These are phyloP conservation scores for Grammothele lineata DNA, from an alignment of 768 basidiomycete genomes.

Conservation along the genomic window DNA sequence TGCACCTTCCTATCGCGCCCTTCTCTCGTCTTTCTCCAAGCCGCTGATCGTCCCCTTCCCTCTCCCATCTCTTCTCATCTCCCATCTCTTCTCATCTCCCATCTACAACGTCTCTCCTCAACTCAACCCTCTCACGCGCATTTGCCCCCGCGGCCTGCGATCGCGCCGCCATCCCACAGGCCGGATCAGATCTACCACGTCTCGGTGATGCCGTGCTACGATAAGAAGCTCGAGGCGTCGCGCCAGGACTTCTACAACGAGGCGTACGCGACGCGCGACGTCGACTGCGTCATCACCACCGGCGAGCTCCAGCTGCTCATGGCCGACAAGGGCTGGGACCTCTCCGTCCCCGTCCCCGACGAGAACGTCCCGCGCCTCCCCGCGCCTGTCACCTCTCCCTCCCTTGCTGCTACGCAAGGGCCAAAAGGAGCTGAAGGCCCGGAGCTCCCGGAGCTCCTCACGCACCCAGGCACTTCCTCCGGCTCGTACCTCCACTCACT, in stretches of 20 bases:
- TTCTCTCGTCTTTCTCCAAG: too few relatives aligned
- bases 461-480: constrained; percentile 82
- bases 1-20: constrained; percentile 10
- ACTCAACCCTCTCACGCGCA: neutral
- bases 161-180: constrained; percentile 46
- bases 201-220: constrained; percentile 98
- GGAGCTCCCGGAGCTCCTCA: constrained; percentile 65
- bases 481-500: constrained; percentile 89
- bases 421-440: neutral
- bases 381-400: neutral
- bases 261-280: constrained; percentile 78
- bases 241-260: constrained; percentile 89
- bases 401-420: neutral
- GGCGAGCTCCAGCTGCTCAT: constrained; percentile 89
- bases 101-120: constrained; percentile 84
- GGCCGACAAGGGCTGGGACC: constrained; percentile 76
- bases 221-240: constrained; percentile 98
- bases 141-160: neutral
- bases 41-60: neutral
- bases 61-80: neutral
- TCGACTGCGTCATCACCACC: constrained; percentile 96
- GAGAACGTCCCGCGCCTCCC: constrained; percentile 34
- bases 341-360: constrained; percentile 50
- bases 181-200: constrained; percentile 93
- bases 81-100: constrained; percentile 59